Conservation (phyloP, 495 filamentous ascomycete species). For the Pseudotulostoma volvatum region DNA sequence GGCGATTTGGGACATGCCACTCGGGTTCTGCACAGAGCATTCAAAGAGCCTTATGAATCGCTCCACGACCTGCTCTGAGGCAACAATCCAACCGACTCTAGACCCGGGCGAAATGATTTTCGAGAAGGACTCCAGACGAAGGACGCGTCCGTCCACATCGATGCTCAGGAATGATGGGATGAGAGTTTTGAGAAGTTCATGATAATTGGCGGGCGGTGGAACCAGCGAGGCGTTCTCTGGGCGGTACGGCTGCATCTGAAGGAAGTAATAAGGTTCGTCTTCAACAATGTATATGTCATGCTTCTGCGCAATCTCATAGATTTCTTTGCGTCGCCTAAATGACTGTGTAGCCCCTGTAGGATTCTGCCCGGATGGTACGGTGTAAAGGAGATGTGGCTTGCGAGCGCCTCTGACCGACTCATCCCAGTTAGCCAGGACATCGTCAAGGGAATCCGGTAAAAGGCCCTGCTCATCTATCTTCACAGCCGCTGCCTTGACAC, state of each 20-base stretch:
- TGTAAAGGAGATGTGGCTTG: conserved; percentile 53
- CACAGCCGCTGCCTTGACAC: conserved; percentile 54
- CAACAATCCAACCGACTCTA: conserved; percentile 50
- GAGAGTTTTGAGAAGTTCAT: conserved; percentile 42
- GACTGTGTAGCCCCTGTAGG: conserved; percentile 78
- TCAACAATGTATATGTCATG: conserved; percentile 82
- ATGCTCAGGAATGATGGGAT: conserved; percentile 46
- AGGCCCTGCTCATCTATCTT: conserved; percentile 67
- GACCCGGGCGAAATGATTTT: conserved; percentile 48
- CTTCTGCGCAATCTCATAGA: conserved; percentile 64
- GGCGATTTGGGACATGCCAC: conserved; percentile 65
- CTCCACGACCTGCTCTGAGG: conserved; percentile 65
- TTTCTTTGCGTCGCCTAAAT: conserved; percentile 40
- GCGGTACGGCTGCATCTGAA: conserved; percentile 83
- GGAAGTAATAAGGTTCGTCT: conserved; percentile 97
- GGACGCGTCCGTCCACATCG: conserved; percentile 49
- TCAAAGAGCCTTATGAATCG: conserved; percentile 64
- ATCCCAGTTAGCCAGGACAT: conserved; percentile 52
- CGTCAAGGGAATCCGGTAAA: conserved; percentile 47
- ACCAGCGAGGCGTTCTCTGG: conserved; percentile 32
- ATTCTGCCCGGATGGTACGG: conserved; percentile 61
- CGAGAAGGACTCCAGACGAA: conserved; percentile 53
- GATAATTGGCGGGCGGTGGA: conserved; percentile 37
- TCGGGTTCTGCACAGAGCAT: conserved; percentile 63
- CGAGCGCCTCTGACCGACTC: conserved; percentile 33